Evolutionary conservation across 768 basidiomycete genomes (phyloP), one percentile per base, ranked within the genome.

Genomic region (Suillus discolor): DNA sequence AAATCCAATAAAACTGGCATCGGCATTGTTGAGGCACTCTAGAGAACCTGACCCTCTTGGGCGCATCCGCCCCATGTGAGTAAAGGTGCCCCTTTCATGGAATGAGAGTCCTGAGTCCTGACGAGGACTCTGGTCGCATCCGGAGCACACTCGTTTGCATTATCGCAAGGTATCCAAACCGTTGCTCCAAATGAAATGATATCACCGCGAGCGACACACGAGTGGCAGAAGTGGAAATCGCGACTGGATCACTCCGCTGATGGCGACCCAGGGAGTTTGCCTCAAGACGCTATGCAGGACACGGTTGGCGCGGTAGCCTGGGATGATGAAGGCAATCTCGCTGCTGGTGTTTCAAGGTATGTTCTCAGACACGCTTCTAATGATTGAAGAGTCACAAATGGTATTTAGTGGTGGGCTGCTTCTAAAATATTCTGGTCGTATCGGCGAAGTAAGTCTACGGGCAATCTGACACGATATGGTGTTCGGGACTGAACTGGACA

Each of bases 271-370:
- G 68, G 57, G 16, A 36, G 15, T 11, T 65, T 65, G 25, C 64
- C 66, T 75, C 70, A 69, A 71, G 66, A 78, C 77, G 66, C 47
- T 62, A 80, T 87, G 62, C 90, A 93, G 71, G 93, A 94, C 73
- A 94, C 93, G 0, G 93, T 94, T 7, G 93, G 93, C 18, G 92
- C 91, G n/a, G 81, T 92, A 42, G 87, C 80, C 16, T 86, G 83
- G 75, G 81, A 84, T 68, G 69, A 71, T 1, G 65, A 70, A 36
- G 82, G 78, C 4, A 79, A 81, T 18, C 70, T 88, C 62, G 87
- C 89, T 15, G 87, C 90, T n/a, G 91, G 91, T 2, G 91, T 92
- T 18, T 93, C 91, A 38, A 92, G 90, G 90, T 86, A 39, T 60
- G 73, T 44, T 31, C 20, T 57, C 45, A 41, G 11, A 61, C 6